Evolutionary conservation across 2,329 filamentous ascomycete genomes (phyloP), one percentile per base, ranked within the genome.

Genomic region (Lomentospora prolificans): DNA sequence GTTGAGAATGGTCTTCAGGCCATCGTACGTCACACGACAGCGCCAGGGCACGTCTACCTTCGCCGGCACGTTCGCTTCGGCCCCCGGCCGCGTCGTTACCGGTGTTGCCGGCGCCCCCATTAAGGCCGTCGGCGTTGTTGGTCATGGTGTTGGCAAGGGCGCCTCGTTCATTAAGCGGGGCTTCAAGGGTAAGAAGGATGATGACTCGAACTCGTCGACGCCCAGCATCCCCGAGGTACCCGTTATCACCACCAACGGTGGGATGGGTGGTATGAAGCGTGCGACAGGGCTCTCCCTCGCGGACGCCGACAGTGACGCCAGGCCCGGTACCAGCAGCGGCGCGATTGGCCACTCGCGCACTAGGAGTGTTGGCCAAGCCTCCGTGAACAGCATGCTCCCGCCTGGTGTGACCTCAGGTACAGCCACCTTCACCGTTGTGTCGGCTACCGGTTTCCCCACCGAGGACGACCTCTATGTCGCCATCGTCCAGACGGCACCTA

Each of bases 1-100:
- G 51, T 70, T 99, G 59, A 87, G 89, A 61, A 80, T 99, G 67
- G 75, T 97, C 24, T 99, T 99, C 82, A 90, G 90, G 59, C 90
- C 94, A 10, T 85, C 90, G 66, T 99, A 97, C 65, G 86, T 99
- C 58, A 87, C 86, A 12, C 85, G 94, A 56, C 81, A 87, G 10
- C 82, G 90, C 51, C 89, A 96, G 69, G 94, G 94, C 53, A 94
- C 90, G 0, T 90, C 90, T 0, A 96, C 92, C 1, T 96, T 99
- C 74, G 86, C 86, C 0, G 91, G 91, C 30, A 95, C 90, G 1
- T 96, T 97, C 67, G 86, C 85, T 9, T 80, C 85, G 4, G 79
- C 85, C 1, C 90, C 94, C 27, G 89, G 89, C 51, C 91, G 91
- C 71, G 90, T 99, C 58, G 88, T 97, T 57, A 87, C 84, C 10